phyloP scores from a whole-genome alignment of 768 basidiomycete genomes.

The Mycena galopus region DNA sequence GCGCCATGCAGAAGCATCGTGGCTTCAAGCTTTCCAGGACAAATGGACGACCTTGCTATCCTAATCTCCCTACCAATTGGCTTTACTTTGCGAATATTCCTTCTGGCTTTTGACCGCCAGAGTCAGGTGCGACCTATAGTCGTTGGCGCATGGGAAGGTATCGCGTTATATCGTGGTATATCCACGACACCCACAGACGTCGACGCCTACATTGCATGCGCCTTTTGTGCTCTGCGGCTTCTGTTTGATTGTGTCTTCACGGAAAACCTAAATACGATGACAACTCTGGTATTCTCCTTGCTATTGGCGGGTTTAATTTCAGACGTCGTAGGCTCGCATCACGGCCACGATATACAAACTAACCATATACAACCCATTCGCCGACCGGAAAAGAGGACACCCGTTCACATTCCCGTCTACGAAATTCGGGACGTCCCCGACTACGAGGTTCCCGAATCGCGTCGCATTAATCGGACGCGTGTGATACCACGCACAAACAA shows the following conservation, averaged over 20 bases:
- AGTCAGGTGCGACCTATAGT: conserved; percentile 49
- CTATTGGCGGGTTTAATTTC: conserved; percentile 22
- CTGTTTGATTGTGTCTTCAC: conserved; percentile 58
- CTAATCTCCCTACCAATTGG: conserved; percentile 44
- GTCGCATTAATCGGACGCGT: conserved; percentile 4
- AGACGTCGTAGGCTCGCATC: conserved; percentile 22
- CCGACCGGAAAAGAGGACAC: neutral
- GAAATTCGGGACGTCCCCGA: too few relatives aligned
- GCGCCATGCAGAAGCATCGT: conserved; percentile 21
- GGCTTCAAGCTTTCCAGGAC: conserved; percentile 10
- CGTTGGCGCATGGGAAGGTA: conserved; percentile 60
- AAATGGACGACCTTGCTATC: conserved; percentile 61
- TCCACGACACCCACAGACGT: conserved; percentile 40
- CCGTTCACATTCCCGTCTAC: neutral
- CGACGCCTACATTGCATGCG: conserved; percentile 54
- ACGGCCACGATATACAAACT: conserved; percentile 23
- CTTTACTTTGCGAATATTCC: conserved; percentile 18
- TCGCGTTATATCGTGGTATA: conserved; percentile 54
- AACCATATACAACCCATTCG: neutral
- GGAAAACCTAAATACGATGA: conserved; percentile 39
- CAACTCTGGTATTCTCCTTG: conserved; percentile 26
- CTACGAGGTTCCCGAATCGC: neutral
- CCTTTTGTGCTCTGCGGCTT: conserved; percentile 54
- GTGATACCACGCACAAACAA: neutral
- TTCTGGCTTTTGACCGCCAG: conserved; percentile 37